These are phyloP conservation scores for Puccinia coronata DNA, from an alignment of 1,284 basidiomycete genomes.

Conservation along the genomic window DNA sequence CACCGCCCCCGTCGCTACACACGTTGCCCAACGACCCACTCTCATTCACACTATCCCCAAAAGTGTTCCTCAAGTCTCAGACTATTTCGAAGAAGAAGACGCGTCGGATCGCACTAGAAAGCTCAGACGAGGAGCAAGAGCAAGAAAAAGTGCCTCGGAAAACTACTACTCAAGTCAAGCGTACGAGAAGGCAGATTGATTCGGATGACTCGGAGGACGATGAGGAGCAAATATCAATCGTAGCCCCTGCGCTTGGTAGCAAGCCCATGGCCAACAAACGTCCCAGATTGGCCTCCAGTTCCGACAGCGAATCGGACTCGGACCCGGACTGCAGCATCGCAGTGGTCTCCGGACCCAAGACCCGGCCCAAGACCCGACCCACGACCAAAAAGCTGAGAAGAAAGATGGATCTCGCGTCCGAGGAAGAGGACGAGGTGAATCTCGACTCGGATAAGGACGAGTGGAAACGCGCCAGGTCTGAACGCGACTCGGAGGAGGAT, in stretches of 20 bases:
- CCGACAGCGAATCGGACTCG: slow-evolving; percentile 1
- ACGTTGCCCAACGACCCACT: neutral
- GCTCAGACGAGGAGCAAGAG: slow-evolving; percentile 16
- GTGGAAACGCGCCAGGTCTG: slow-evolving; percentile 15
- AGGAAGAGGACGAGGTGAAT: neutral
- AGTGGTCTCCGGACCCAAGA: neutral
- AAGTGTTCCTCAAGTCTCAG: slow-evolving; percentile 5
- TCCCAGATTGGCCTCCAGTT: neutral
- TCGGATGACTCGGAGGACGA: slow-evolving; percentile 10
- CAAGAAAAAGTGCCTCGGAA: neutral
- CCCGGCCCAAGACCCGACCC: neutral
- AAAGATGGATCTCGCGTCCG: slow-evolving; percentile 8
- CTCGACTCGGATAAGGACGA: slow-evolving; percentile 18
- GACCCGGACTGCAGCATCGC: slow-evolving; percentile 6
- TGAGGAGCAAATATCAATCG: neutral
- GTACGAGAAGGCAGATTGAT: slow-evolving; percentile 6
- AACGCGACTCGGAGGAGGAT: neutral
- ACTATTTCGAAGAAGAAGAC: neutral
- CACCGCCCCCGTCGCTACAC: neutral
- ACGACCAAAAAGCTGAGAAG: slow-evolving; percentile 10
- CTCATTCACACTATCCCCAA: slow-evolving; percentile 5
- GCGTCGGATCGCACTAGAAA: slow-evolving; percentile 24
- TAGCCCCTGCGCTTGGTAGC: neutral
- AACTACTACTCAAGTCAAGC: neutral
- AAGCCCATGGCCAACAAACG: slow-evolving; percentile 7